Evolutionary conservation across 805 yeast species (phyloP), one percentile per base, ranked within the genome.

Genomic region (Saccharomycopsis lassenensis): DNA sequence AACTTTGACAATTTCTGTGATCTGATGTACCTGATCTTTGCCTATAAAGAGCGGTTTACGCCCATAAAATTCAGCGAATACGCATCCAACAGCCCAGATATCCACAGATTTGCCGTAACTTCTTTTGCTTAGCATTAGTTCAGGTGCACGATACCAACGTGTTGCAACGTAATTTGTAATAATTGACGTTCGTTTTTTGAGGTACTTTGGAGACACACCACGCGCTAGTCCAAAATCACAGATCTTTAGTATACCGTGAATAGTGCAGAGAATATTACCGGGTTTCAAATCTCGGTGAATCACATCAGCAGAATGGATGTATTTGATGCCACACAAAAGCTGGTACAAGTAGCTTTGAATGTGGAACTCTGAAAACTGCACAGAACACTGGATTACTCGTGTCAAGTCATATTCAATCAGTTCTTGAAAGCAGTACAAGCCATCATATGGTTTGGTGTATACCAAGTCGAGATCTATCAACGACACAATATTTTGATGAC

Each of bases 91-190:
- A 0, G 95, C 86, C 97, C 97, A 87, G 63, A 87, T 64, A 54
- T 87, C 97, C 31, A 87, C 79, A 2, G 72, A 65, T 39, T 79
- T 79, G 3, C 74, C 67, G 51, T 84, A 84, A 12, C 47, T 50
- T 35, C 63, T 67, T 39, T 69, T 64, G 7, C 81, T 67, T 23
- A 86, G 56, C 29, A 87, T 71, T 32, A 87, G 63, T 50, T 87
- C 97, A 0, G 97, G 97, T 0, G 96, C 95, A 30, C 97, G 64
- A 51, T 87, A 87, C 95, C 95, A 87, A 40, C 96, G 61, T 0
- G 96, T 87, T 0, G 95, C 95, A 17, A 87, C 95, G 52, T 87
- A 87, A 47, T 74, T 77, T 7, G 94, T 82, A 19, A 82, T 81
- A 11, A 11, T 33, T 24, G 29, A 24, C 18, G 33, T 34, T 16